phyloP scores from a whole-genome alignment of 2,329 filamentous ascomycete species.

The Monilinia aucupariae region DNA sequence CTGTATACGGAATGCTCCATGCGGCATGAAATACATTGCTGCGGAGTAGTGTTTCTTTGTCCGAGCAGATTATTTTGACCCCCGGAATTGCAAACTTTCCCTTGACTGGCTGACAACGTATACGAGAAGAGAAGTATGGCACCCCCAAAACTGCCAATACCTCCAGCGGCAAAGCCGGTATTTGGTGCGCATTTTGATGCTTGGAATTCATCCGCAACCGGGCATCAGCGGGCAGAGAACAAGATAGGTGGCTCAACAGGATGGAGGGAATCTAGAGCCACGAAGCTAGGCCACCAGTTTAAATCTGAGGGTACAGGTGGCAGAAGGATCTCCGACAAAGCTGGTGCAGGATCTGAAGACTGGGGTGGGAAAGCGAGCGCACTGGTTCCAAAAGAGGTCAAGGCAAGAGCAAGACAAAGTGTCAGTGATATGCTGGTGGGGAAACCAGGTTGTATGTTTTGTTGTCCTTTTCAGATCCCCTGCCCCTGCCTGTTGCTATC shows the following conservation, averaged over 20 bases:
- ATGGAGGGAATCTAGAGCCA: slow-evolving; percentile 66
- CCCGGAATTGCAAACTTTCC: slow-evolving; percentile 1
- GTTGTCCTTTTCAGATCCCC: slow-evolving; percentile 8
- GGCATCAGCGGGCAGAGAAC: slow-evolving; percentile 73
- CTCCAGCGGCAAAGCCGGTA: slow-evolving; percentile 36
- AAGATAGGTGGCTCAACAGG: slow-evolving; percentile 54
- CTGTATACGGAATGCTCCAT: background rate
- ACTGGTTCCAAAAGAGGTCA: slow-evolving; percentile 41
- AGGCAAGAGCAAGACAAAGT: slow-evolving; percentile 35
- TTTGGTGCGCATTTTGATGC: slow-evolving; percentile 52
- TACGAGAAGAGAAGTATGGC: slow-evolving; percentile 21
- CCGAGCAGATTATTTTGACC: background rate
- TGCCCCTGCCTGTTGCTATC: slow-evolving; percentile 7
- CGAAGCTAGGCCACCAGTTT: slow-evolving; percentile 68
- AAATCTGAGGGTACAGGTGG: slow-evolving; percentile 51
- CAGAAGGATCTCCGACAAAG: slow-evolving; percentile 56
- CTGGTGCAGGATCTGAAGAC: slow-evolving; percentile 57
- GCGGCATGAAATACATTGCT: background rate
- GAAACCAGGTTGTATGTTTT: slow-evolving; percentile 14
- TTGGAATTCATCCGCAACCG: slow-evolving; percentile 69
- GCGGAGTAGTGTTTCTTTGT: background rate
- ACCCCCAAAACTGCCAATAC: slow-evolving; percentile 24
- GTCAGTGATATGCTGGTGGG: slow-evolving; percentile 49
- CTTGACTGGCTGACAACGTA: slow-evolving; percentile 6
- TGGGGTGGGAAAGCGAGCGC: slow-evolving; percentile 44